phyloP scores from a whole-genome alignment of 345 rosid species.

The Eucalyptus cloeziana region DNA sequence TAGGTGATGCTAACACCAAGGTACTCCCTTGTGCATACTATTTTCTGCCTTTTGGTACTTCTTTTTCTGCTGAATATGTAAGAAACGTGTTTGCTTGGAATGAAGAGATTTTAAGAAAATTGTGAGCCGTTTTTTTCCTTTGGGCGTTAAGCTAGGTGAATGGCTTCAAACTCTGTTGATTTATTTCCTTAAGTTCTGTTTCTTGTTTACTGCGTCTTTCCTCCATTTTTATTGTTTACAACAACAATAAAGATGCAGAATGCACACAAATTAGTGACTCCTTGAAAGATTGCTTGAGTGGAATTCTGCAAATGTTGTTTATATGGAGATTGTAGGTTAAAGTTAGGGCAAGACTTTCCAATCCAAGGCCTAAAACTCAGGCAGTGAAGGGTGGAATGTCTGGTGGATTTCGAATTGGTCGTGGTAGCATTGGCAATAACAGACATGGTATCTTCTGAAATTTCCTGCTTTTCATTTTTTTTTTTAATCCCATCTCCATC shows the following conservation, averaged over 20 bases:
- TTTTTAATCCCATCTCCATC: neutral
- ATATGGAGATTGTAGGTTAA: slow-evolving; percentile 14
- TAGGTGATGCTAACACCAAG: slow-evolving; percentile 28
- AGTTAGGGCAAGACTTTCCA: slow-evolving; percentile 55
- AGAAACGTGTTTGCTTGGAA: neutral
- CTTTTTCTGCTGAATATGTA: neutral
- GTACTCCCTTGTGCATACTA: neutral
- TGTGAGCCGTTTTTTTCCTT: neutral
- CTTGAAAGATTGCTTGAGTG: neutral
- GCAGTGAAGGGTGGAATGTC: slow-evolving; percentile 60
- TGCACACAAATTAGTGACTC: neutral
- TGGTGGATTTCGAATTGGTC: slow-evolving; percentile 52
- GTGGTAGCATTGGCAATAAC: slow-evolving; percentile 8
- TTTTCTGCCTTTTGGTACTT: neutral
- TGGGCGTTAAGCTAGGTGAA: neutral
- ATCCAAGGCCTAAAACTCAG: slow-evolving; percentile 66
- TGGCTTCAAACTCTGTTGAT: neutral
- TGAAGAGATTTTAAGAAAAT: neutral
- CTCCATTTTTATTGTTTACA: neutral
- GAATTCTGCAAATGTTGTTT: neutral
- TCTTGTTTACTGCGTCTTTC: neutral
- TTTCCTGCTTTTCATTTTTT: neutral
- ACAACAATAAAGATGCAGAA: neutral
- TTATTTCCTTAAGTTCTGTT: neutral
- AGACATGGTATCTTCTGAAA: slow-evolving; percentile 34